Base-by-base conservation (phyloP, 176 grass and related monocot species). In the Puya raimondii region DNA sequence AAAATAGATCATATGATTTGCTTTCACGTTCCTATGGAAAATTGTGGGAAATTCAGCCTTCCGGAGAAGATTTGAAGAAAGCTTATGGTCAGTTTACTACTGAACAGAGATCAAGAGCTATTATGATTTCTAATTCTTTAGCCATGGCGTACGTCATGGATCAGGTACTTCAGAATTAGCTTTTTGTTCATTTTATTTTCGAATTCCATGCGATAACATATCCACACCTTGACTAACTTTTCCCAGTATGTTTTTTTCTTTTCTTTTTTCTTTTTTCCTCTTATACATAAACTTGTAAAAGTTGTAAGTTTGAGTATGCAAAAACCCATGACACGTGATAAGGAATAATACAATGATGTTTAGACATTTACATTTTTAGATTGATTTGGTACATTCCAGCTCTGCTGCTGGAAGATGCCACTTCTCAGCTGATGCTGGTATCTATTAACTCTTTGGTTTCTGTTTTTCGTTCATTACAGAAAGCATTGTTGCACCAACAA, bases 101-200 rank as follows among this genome's bases (percentile, higher is more conserved):
- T 66, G 74, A 88, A 85, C 71, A 85, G 78, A 88, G 56, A 85
- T 78, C 87, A 33, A 79, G 63, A 21, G 80, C 85, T 69, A 72
- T 88, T 73, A 76, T 72, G 67, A 88, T 93, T 81, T 88, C 85
- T 79, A 73, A 70, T 79, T 86, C 83, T 64, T 78, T 93, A 54
- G 90, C 90, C 25, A 85, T 80, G 75, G 90, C 90, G 70, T 88
- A 88, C 84, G 85, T 93, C 68, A 93, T 93, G 86, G 90, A 93
- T 78, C 90, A 92, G 82, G 89, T 92, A 80, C 18, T 48, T 76
- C 22, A 23, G 15, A 58, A 5, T 16, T 48, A 20, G 33, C 59
- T 14, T 22, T 59, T 59, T 50, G 20, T 77, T 6, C n/a, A 23
- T 56, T 47, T 61, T 64, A 42, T 9, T 53, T 53, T 67, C 12